phyloP scores from a whole-genome alignment of 169 alveolate genomes.

The Plasmodium billcollinsi region DNA sequence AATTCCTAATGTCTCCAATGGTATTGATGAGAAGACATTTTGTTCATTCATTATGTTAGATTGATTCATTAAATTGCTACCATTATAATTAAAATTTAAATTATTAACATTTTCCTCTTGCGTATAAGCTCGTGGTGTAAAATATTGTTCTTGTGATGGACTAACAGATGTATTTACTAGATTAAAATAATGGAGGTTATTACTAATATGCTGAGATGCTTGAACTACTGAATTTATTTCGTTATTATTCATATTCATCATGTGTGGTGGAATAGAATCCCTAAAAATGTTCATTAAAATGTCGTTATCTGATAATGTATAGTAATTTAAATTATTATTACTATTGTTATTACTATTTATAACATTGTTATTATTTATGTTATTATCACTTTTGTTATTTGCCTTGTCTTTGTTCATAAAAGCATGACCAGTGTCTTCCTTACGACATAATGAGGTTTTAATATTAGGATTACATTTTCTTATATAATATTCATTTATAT shows the following conservation, averaged over 20 bases:
- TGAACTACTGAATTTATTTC: not conserved
- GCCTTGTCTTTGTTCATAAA: not conserved
- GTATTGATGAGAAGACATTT: not conserved
- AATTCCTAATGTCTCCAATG: not conserved
- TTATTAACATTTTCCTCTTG: not conserved
- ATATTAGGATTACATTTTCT: not conserved
- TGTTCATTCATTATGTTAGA: slow-evolving; percentile 1
- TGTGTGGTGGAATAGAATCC: not conserved
- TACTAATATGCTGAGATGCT: not conserved
- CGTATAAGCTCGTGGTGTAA: not conserved
- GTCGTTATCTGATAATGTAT: not conserved
- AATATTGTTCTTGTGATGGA: not conserved
- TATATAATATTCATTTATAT: slow-evolving; percentile 17
- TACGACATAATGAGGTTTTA: not conserved
- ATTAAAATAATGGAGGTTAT: not conserved
- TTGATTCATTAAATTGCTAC: not conserved
- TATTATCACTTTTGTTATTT: not conserved
- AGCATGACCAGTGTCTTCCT: not conserved
- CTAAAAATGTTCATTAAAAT: not conserved
- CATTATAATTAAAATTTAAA: not conserved
- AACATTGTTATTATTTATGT: not conserved
- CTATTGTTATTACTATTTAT: not conserved
- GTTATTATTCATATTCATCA: not conserved
- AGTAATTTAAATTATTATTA: not conserved
- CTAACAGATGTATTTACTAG: not conserved